Evolutionary conservation across 106 monocot genomes (phyloP).

Genomic region (Agapanthus africanus): DNA sequence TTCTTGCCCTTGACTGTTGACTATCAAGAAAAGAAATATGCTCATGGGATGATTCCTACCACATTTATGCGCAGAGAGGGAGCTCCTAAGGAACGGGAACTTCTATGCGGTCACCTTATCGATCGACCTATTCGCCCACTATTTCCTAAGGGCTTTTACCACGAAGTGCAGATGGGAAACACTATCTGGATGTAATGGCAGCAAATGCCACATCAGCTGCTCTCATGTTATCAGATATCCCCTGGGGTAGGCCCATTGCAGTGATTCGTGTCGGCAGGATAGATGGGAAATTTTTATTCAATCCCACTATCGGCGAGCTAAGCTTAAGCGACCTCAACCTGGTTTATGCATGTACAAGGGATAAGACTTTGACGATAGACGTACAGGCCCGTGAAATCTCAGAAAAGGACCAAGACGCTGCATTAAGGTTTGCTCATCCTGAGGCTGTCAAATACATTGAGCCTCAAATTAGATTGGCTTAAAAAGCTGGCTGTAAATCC

Average conservation of each 20-base stretch:
- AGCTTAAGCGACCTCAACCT: constrained; percentile 89
- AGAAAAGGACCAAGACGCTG: constrained; percentile 76
- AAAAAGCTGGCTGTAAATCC: constrained; percentile 83
- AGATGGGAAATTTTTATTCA: constrained; percentile 75
- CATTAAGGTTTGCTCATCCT: constrained; percentile 68
- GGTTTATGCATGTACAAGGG: constrained; percentile 90
- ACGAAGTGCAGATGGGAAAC: constrained; percentile 93
- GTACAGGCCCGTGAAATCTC: constrained; percentile 94
- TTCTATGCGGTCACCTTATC: constrained; percentile 86
- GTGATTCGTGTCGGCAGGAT: constrained; percentile 89
- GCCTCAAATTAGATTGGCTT: constrained; percentile 83
- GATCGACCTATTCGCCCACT: constrained; percentile 88
- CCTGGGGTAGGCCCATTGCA: constrained; percentile 89
- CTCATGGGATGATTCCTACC: constrained; percentile 81
- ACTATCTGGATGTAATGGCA: constrained; percentile 96
- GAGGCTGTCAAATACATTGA: constrained; percentile 96
- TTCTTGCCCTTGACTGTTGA: constrained; percentile 98
- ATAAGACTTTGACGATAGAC: constrained; percentile 95
- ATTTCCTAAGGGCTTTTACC: constrained; percentile 85
- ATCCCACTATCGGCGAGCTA: constrained; percentile 90
- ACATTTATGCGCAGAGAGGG: constrained; percentile 95
- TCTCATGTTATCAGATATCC: constrained; percentile 91
- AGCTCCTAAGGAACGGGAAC: constrained; percentile 89
- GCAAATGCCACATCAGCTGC: constrained; percentile 97
- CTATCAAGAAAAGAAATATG: constrained; percentile 94